Evolutionary conservation across 2,329 filamentous ascomycete genomes (phyloP), one percentile per base, ranked within the genome.

Genomic region (Lecanoromycetidae sp.): DNA sequence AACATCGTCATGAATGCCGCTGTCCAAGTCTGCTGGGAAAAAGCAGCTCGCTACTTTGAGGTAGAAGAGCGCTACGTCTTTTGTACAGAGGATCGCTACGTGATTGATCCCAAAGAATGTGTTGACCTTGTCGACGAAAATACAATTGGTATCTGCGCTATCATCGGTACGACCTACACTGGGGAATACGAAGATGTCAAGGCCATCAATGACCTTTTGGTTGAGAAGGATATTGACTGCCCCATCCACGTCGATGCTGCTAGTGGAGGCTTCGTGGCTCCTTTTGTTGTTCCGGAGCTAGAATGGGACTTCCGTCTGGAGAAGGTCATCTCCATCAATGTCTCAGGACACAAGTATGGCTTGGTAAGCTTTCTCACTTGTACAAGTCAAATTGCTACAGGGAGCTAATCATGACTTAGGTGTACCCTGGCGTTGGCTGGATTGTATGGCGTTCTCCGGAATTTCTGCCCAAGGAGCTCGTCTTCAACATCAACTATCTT

Each of bases 401-500:
- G 6, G 10, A 20, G 26, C 26, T 47, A 30, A 42, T 30, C 4
- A 50, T 27, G 19, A 79, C 17, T 71, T 36, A 68, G 55, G 74
- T 93, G 41, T 94, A 95, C 62, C 88, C 88, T 0, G 88, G 90
- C 63, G 85, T 96, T 12, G 90, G 90, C 49, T 96, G 90, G 90
- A 80, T 90, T 9, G 72, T 95, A 55, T 95, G 88, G 87, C 79
- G 88, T 39, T 77, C 79, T 32, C 77, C 85, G 42, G 82, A 91
- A 63, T 91, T 74, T 66, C 75, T 94, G 2, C 90, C 90, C 6
- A 75, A 90, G 61, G 88, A 95, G 60, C 80, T 95, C 19, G 87
- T 96, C 58, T 96, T 96, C 77, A 95, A 94, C 74, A 95, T 96
- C 76, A 95, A 95, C 75, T 96, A 96, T 68, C 82, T 95, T 5